Base-by-base conservation (phyloP, 169 alveolate species). In the Babesia gibsoni region DNA sequence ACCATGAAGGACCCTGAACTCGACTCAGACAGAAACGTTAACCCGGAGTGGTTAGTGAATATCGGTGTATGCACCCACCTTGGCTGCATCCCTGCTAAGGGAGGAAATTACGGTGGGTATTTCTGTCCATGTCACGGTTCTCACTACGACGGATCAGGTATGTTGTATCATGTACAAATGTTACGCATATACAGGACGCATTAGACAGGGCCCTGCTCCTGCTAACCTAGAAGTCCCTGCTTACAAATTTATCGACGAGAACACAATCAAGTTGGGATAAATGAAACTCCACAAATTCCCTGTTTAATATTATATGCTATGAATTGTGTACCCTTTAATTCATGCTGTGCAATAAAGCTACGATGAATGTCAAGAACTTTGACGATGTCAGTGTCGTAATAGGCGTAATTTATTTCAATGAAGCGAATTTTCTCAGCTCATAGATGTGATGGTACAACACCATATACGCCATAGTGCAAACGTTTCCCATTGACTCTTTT, bases 51-150 rank as follows among this genome's bases (percentile, higher is more conserved):
- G 95, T 80, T 91, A 23, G 89, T 91, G 36, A 90, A 88, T 68
- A 80, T 91, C 22, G 95, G 91, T 10, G 88, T 90, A 9, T 91
- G 95, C 67, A 91, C 95, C 3, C 95, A 91, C 58, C 79, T 91
- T 63, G 95, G 95, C 7, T 91, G 95, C 52, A 80, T 91, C 35
- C 95, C 95, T 3, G 66, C 80, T 37, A 79, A 73, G 45, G 94
- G 93, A 20, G 95, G 95, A 52, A 85, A 82, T 63, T 91, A 83
- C 52, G 83, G 85, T 23, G 95, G 95, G 12, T 91, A 75, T 83
- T 91, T 90, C 83, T 91, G 95, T 67, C 95, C 95, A 30, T 91
- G 95, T 79, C 95, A 91, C 52, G 95, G 95, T 35, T 90, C 95
- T 33, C 95, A 91, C 70, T 91, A 91, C 67, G 95, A 91, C 42